Evolutionary conservation across 129 eudicot genomes (phyloP), one percentile per base, ranked within the genome.

Genomic region (Helianthus annuus): DNA sequence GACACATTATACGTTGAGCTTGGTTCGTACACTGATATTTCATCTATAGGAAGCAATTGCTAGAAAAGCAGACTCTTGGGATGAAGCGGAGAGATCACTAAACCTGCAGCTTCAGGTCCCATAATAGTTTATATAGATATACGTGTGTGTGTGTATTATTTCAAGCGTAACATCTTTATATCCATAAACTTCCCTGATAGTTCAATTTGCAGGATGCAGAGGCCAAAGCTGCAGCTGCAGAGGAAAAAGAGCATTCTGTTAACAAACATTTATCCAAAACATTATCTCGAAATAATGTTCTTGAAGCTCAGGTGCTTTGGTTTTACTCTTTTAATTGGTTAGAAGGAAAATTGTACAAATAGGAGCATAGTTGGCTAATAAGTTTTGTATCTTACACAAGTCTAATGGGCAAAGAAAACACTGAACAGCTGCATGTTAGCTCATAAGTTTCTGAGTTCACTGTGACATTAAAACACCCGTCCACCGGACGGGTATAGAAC

Each of bases 251-350:
- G 80, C 83, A 83, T 62, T 86, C 96, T 69, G 80, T 90, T 58
- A 90, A 81, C 71, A 89, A 88, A 66, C 96, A 91, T 13, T 79
- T 94, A 66, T 85, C 91, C 68, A 87, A 88, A 73, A 90, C 97
- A 10, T 80, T 94, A 76, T 94, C 97, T 62, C 87, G 96, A 55
- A 72, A 87, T 40, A 87, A 84, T 76, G 98, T 94, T 81, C 97
- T 94, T 48, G 97, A 94, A 81, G 96, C 98, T 76, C 98, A 94
- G 98, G 98, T 94, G 65, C 71, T 77, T n/a, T n/a, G n/a, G n/a
- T n/a, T n/a, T n/a, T n/a, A n/a, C n/a, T n/a, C n/a, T n/a, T n/a
- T n/a, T n/a, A n/a, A n/a, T 83, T 59, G 46, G 24, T 52, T 67
- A 53, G 57, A 13, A 14, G 54, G 11, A 10, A 15, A 40, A 10